phyloP scores from a whole-genome alignment of 257 asterid species.

The Solanum virginianum region DNA sequence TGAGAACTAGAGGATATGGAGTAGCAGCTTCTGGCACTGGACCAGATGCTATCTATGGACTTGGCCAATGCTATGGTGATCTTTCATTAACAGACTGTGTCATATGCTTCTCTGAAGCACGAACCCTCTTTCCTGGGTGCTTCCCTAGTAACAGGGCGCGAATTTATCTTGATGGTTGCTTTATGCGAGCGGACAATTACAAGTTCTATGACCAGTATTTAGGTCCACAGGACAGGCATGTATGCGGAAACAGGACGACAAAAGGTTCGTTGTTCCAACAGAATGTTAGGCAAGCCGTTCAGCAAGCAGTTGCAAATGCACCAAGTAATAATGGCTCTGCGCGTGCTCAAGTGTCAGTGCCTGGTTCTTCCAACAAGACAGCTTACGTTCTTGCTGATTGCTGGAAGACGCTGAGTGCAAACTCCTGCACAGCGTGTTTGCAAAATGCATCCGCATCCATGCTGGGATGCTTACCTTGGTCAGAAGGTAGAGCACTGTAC shows the following conservation, averaged over 20 bases:
- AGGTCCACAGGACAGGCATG: slow-evolving; percentile 27
- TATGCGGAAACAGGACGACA: slow-evolving; percentile 44
- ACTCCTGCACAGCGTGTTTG: slow-evolving; percentile 43
- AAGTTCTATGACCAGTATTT: slow-evolving; percentile 9
- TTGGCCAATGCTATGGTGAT: slow-evolving; percentile 21
- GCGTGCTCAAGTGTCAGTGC: slow-evolving; percentile 15
- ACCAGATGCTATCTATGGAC: slow-evolving; percentile 1
- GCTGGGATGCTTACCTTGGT: slow-evolving; percentile 43
- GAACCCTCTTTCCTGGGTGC: neutral
- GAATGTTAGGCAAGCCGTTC: slow-evolving; percentile 23
- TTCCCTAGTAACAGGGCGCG: neutral
- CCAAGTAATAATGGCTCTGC: slow-evolving; percentile 32
- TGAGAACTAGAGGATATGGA: neutral
- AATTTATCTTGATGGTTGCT: slow-evolving; percentile 19
- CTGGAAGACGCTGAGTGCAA: slow-evolving; percentile 40
- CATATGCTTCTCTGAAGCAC: slow-evolving; percentile 16
- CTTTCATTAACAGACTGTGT: slow-evolving; percentile 10
- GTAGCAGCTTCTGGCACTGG: slow-evolving; percentile 1
- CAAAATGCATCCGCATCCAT: slow-evolving; percentile 36
- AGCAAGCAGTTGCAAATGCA: slow-evolving; percentile 30
- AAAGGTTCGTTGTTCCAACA: slow-evolving; percentile 15
- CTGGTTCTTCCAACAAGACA: slow-evolving; percentile 12
- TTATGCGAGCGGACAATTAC: slow-evolving; percentile 6
- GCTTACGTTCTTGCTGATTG: slow-evolving; percentile 54
- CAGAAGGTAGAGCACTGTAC: slow-evolving; percentile 53